These are phyloP conservation scores for Pichia deserticola DNA, from an alignment of 805 yeast species.

Conservation along the genomic window DNA sequence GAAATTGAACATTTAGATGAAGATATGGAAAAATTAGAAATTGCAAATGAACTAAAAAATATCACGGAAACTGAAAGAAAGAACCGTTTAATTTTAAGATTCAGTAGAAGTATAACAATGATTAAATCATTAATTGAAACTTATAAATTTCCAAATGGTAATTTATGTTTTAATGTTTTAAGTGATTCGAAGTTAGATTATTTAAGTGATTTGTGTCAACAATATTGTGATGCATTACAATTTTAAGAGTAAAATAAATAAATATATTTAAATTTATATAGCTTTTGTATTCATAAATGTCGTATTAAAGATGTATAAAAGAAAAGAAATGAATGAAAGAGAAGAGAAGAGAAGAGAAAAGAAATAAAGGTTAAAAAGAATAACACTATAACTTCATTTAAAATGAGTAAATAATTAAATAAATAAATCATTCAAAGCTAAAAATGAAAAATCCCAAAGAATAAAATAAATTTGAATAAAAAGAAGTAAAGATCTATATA, in stretches of 20 bases:
- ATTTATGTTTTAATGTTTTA: conserved; percentile 30
- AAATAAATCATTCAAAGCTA: too few relatives aligned
- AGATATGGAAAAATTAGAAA: conserved; percentile 10
- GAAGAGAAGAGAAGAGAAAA: too few relatives aligned
- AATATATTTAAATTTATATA: background rate
- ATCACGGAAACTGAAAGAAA: conserved; percentile 15
- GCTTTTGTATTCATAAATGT: too few relatives aligned
- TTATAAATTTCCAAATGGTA: conserved; percentile 31
- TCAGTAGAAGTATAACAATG: conserved; percentile 27
- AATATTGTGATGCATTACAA: conserved; percentile 33
- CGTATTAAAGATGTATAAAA: too few relatives aligned
- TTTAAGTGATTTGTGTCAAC: conserved; percentile 32
- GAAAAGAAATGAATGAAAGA: too few relatives aligned
- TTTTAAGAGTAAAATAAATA: conserved; percentile 14
- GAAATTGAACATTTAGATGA: conserved; percentile 42
- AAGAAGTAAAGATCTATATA: background rate
- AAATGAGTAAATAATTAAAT: too few relatives aligned
- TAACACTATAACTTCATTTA: too few relatives aligned
- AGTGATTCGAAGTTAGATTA: conserved; percentile 32
- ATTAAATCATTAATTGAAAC: conserved; percentile 26
- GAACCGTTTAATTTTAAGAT: conserved; percentile 23
- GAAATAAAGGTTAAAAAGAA: too few relatives aligned
- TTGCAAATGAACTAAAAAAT: conserved; percentile 7
- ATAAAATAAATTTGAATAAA: too few relatives aligned
- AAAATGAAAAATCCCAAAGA: too few relatives aligned